These are phyloP conservation scores for Venturiaceae sp. DNA, from an alignment of 2,329 filamentous ascomycete species.

Conservation along the genomic window DNA sequence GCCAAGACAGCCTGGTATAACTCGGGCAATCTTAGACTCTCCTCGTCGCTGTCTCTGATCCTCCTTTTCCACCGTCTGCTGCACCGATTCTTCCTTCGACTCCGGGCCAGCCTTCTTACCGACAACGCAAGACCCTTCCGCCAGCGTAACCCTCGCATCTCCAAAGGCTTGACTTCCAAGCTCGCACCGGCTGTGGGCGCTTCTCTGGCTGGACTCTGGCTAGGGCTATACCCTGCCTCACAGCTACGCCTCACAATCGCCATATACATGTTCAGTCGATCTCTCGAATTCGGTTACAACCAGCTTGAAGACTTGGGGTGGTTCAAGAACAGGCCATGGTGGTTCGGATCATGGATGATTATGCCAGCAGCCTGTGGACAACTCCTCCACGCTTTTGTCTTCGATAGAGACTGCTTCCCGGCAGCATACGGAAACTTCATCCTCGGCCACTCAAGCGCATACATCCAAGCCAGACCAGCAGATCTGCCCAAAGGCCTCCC, in stretches of 20 bases:
- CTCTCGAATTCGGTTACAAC: conserved; percentile 82
- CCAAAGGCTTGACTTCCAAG: conserved; percentile 65
- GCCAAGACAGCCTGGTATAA: conserved; percentile 31
- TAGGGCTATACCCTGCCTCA: conserved; percentile 64
- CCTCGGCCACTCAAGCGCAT: conserved; percentile 61
- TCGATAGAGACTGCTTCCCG: conserved; percentile 42
- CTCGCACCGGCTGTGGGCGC: conserved; percentile 87
- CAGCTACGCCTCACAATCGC: conserved; percentile 70
- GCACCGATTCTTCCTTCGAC: conserved; percentile 76
- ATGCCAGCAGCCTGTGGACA: conserved; percentile 41
- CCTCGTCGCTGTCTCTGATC: conserved; percentile 73
- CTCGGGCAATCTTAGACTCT: conserved; percentile 65
- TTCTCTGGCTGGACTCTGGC: conserved; percentile 71
- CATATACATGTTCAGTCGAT: conserved; percentile 72
- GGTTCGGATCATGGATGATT: conserved; percentile 42
- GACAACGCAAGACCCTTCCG: conserved; percentile 75
- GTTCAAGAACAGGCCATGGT: conserved; percentile 60
- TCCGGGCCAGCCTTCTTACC: conserved; percentile 69
- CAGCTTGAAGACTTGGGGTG: conserved; percentile 61
- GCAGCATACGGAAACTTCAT: conserved; percentile 56
- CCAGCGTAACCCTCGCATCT: conserved; percentile 67
- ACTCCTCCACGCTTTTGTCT: conserved; percentile 40
- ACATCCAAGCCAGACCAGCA: conserved; percentile 63
- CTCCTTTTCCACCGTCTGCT: conserved; percentile 82
- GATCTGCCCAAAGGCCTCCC: conserved; percentile 54